Percentiles rank a stretch among this genome's conserved stretches.
These are phyloP conservation scores for Lentinus tigrinus DNA, from an alignment of 768 basidiomycete species.

Conservation along the genomic window DNA sequence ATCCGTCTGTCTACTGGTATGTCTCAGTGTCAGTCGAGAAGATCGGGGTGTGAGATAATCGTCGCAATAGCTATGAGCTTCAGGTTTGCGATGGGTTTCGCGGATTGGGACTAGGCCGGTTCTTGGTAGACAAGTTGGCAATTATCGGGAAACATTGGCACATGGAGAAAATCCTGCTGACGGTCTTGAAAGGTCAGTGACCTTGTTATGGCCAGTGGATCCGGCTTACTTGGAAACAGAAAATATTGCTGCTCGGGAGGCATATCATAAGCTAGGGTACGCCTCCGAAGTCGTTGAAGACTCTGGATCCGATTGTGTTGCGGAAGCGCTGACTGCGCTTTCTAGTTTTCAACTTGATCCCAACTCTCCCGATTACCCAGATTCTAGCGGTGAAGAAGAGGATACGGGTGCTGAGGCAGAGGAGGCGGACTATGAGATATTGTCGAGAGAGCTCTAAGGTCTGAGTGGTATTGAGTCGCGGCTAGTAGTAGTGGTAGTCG, in stretches of 20 bases:
- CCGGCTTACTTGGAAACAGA: conserved; percentile 29
- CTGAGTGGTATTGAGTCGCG: not conserved
- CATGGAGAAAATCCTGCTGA: conserved; percentile 75
- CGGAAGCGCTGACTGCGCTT: not conserved
- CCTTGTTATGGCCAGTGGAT: not conserved
- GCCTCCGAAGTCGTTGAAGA: conserved; percentile 15
- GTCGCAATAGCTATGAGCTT: conserved; percentile 64
- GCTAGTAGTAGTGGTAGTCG: not conserved
- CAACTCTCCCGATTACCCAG: conserved; percentile 54
- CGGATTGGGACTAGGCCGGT: conserved; percentile 58
- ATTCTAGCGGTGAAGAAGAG: conserved; percentile 21
- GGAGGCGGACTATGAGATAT: conserved; percentile 37
- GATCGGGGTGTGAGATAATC: not conserved
- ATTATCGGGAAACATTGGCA: conserved; percentile 48
- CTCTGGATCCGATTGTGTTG: not conserved
- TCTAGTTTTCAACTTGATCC: conserved; percentile 56
- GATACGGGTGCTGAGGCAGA: conserved; percentile 11
- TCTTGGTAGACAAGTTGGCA: conserved; percentile 48
- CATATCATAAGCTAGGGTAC: conserved; percentile 60
- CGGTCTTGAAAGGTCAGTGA: conserved; percentile 67
- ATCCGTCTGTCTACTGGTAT: conserved; percentile 72
- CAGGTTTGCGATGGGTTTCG: conserved; percentile 51
- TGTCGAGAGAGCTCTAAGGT: conserved; percentile 29
- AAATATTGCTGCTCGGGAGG: conserved; percentile 43
- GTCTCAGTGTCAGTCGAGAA: not conserved